Percentiles rank a stretch among this genome's conserved stretches.
These are phyloP conservation scores for Shiraia sp. DNA, from an alignment of 2,329 filamentous ascomycete species.

Conservation along the genomic window DNA sequence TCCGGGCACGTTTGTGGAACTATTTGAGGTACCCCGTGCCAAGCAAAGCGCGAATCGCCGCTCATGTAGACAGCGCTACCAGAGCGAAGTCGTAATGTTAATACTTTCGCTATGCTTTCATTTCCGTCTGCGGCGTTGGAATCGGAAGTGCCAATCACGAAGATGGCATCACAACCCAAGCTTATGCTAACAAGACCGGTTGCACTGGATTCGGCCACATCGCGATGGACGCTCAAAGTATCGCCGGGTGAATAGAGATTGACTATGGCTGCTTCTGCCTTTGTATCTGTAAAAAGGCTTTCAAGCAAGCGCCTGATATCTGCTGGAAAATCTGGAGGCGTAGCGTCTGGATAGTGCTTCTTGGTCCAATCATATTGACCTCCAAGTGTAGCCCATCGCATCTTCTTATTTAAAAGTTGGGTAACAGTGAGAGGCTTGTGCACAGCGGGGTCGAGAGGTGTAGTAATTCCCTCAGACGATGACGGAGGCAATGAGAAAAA, in stretches of 20 bases:
- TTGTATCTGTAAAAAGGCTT: constrained; percentile 73
- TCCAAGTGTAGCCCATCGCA: constrained; percentile 93
- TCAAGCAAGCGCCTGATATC: constrained; percentile 73
- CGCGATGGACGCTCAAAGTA: constrained; percentile 88
- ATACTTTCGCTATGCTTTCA: too few species aligned
- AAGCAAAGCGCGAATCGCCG: constrained; percentile 78
- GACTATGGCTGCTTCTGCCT: constrained; percentile 86
- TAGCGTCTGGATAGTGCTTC: constrained; percentile 74
- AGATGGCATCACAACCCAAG: constrained; percentile 86
- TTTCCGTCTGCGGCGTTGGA: too few species aligned
- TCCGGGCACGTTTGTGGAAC: constrained; percentile 76
- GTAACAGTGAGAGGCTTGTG: constrained; percentile 74
- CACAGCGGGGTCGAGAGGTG: constrained; percentile 70
- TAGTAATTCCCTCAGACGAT: constrained; percentile 26
- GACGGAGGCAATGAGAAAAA: constrained; percentile 55
- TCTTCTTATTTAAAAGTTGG: constrained; percentile 74
- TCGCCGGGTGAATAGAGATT: constrained; percentile 92
- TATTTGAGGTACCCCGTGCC: constrained; percentile 94
- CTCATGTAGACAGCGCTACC: constrained; percentile 93
- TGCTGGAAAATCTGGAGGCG: constrained; percentile 71
- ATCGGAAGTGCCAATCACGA: constrained; percentile 69
- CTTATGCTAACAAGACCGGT: constrained; percentile 82
- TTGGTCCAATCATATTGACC: constrained; percentile 96
- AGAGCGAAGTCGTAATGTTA: constrained; percentile 61
- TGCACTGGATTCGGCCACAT: constrained; percentile 84